These are phyloP conservation scores for Apophysomyces sp. DNA, from an alignment of 371 early-diverging fungal genomes.

Conservation along the genomic window DNA sequence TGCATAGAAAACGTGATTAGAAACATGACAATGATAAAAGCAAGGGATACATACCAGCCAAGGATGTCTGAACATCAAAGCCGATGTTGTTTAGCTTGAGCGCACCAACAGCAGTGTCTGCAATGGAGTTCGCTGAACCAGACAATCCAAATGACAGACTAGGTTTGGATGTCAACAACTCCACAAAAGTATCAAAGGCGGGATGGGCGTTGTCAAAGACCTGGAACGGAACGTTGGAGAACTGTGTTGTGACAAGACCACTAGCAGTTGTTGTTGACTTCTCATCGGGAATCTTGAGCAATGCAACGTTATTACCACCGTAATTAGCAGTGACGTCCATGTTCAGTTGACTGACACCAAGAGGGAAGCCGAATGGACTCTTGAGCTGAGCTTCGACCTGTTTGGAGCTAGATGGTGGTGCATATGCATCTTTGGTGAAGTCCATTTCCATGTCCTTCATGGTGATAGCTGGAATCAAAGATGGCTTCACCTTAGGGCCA, in stretches of 20 bases:
- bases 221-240: conserved; percentile 47
- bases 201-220: conserved; percentile 27
- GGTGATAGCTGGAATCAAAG: conserved; percentile 21
- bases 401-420: conserved; percentile 46
- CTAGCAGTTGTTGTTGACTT: conserved; percentile 40
- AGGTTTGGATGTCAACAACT: conserved; percentile 39
- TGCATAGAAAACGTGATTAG: conserved; percentile 3
- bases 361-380: conserved; percentile 61
- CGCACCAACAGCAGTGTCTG: conserved; percentile 54
- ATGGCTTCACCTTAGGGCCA: conserved; percentile 16
- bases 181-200: conserved; percentile 44
- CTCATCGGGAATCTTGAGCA: conserved; percentile 46
- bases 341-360: conserved; percentile 45
- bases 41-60: conserved; percentile 47
- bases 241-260: conserved; percentile 46
- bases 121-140: conserved; percentile 50
- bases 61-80: conserved; percentile 46
- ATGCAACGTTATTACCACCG: conserved; percentile 37
- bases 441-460: conserved; percentile 52
- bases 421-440: conserved; percentile 53
- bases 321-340: conserved; percentile 41
- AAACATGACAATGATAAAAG: background rate
- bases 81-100: conserved; percentile 46
- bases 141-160: conserved; percentile 46
- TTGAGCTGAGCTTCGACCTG: conserved; percentile 49